phyloP scores from a whole-genome alignment of 495 filamentous ascomycete species.

The Cenococcum geophilum region DNA sequence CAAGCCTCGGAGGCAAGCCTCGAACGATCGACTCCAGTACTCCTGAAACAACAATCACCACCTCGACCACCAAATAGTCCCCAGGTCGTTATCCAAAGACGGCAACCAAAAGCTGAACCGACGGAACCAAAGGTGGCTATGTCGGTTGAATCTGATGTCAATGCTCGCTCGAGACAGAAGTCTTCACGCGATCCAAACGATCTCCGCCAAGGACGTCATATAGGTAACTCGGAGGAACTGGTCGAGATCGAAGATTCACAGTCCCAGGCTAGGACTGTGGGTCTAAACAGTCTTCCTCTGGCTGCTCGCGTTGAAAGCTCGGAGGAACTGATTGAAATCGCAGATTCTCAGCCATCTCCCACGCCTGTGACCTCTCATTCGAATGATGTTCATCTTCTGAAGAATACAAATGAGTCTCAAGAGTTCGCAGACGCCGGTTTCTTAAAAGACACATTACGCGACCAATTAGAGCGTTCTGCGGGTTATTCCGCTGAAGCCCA shows the following conservation, averaged over 20 bases:
- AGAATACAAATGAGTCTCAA: no score
- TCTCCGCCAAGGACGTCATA: no score
- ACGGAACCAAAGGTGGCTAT: not conserved
- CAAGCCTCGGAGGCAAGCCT: not conserved
- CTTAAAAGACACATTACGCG: no score
- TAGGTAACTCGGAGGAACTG: not conserved
- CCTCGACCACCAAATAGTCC: not conserved
- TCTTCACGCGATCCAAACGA: not conserved
- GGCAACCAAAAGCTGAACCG: not conserved
- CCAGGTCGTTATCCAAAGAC: not conserved
- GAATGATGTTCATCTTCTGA: no score
- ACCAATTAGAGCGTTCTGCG: no score
- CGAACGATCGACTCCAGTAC: not conserved
- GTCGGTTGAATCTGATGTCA: not conserved
- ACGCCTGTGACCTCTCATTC: not conserved
- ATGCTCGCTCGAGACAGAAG: not conserved
- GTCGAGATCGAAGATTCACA: not conserved
- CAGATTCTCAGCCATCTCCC: slow-evolving; percentile 13
- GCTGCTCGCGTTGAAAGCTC: slow-evolving; percentile 10
- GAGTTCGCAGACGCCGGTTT: no score
- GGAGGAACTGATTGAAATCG: slow-evolving; percentile 16
- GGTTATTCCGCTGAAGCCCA: not conserved
- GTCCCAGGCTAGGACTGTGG: not conserved
- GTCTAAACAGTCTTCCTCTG: not conserved
- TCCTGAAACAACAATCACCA: not conserved